Conservation (phyloP, 768 basidiomycete genomes). For the Pleurotus citrinopileatus region DNA sequence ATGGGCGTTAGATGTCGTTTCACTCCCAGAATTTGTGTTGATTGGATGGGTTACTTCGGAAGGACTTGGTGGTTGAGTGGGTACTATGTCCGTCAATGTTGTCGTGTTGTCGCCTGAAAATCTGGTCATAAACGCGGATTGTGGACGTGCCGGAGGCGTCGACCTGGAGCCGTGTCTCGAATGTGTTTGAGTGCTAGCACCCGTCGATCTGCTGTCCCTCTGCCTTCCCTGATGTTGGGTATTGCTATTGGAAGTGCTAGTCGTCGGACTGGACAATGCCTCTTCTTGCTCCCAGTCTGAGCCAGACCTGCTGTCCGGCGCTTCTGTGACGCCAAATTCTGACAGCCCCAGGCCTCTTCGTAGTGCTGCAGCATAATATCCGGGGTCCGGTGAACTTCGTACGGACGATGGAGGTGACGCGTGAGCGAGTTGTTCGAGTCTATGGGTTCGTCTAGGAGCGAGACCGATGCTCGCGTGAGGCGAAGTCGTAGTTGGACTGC, state of each 20-base stretch:
- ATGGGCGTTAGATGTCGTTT: neutral
- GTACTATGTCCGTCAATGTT: neutral
- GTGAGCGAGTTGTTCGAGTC: slow-evolving; percentile 7
- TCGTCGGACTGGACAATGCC: neutral
- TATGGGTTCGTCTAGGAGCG: neutral
- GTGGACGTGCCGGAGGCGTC: neutral
- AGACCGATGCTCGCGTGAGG: neutral
- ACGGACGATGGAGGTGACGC: slow-evolving; percentile 2
- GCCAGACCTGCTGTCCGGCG: neutral
- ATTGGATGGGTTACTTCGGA: neutral
- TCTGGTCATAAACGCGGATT: slow-evolving; percentile 2
- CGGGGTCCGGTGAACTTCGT: slow-evolving; percentile 1
- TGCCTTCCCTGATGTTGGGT: neutral
- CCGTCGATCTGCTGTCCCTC: slow-evolving; percentile 6
- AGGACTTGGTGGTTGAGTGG: slow-evolving; percentile 4
- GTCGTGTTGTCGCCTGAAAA: neutral
- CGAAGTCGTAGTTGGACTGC: neutral
- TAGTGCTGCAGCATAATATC: neutral
- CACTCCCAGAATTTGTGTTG: slow-evolving; percentile 2
- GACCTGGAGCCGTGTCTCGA: slow-evolving; percentile 2
- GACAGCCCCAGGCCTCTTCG: neutral
- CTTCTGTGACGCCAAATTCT: slow-evolving; percentile 2
- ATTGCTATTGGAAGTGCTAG: neutral
- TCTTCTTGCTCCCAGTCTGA: neutral
- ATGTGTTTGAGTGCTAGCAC: neutral